Evolutionary conservation across 805 yeast species (phyloP).

Genomic region (Ogataea naganishii): DNA sequence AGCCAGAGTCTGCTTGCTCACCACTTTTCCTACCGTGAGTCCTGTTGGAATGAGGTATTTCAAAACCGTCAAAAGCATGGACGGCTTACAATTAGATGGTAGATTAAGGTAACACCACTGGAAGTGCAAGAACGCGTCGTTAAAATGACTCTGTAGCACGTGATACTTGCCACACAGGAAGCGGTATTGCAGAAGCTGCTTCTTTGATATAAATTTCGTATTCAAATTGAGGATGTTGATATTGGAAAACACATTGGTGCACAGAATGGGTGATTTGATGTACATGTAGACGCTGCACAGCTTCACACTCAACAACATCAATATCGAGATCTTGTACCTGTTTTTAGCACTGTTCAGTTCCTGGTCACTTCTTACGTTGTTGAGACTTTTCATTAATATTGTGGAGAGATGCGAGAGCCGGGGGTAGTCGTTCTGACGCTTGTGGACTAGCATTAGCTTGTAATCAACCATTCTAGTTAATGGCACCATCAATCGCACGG

Average conservation of each 20-base stretch:
- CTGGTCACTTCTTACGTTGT: conserved; percentile 39
- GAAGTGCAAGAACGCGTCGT: conserved; percentile 38
- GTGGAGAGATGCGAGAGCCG: conserved; percentile 40
- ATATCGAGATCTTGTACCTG: conserved; percentile 32
- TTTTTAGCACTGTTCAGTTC: conserved; percentile 24
- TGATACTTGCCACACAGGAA: conserved; percentile 46
- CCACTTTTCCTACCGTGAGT: conserved; percentile 41
- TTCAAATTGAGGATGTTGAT: conserved; percentile 42
- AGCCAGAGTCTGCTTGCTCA: conserved; percentile 24
- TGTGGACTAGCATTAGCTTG: conserved; percentile 28
- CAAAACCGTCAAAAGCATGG: conserved; percentile 29
- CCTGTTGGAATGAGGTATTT: conserved; percentile 43
- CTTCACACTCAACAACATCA: conserved; percentile 38
- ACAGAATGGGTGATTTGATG: conserved; percentile 46
- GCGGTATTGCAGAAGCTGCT: conserved; percentile 43
- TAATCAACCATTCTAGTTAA: conserved; percentile 33
- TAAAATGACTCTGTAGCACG: conserved; percentile 41
- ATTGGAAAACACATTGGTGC: conserved; percentile 55
- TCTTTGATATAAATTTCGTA: conserved; percentile 28
- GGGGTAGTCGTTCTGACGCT: conserved; percentile 26
- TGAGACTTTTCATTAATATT: conserved; percentile 38
- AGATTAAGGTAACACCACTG: conserved; percentile 37
- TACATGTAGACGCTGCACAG: conserved; percentile 44
- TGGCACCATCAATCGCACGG: conserved; percentile 33
- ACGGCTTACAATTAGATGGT: conserved; percentile 17